phyloP scores from a whole-genome alignment of 169 alveolate genomes.

The Miamiensis avidus region DNA sequence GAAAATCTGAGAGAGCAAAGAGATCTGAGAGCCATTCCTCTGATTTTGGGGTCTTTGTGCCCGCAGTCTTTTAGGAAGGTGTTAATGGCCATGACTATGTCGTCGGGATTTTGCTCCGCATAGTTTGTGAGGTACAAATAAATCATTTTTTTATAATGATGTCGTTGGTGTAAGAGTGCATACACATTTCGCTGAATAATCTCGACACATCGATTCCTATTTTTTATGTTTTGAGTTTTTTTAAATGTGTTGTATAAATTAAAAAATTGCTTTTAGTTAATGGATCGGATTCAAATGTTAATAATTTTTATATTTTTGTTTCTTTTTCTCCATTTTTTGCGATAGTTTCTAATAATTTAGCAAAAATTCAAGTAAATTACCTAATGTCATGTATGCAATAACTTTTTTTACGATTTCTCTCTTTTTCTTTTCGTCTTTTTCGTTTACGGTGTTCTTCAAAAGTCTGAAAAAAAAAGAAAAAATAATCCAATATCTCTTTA shows the following conservation, averaged over 20 bases:
- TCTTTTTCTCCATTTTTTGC: too few relatives aligned
- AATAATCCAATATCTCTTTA: too few relatives aligned
- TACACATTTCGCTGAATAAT: slow-evolving; percentile 96
- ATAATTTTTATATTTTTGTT: neutral
- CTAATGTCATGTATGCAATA: slow-evolving; percentile 89
- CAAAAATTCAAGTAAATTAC: too few relatives aligned
- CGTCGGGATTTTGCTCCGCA: slow-evolving; percentile 94
- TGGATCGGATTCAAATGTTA: slow-evolving; percentile 62
- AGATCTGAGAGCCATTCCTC: slow-evolving; percentile 97
- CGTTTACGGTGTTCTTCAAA: slow-evolving; percentile 78
- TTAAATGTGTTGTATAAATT: too few relatives aligned
- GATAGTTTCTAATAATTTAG: too few relatives aligned
- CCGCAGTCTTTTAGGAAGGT: slow-evolving; percentile 96
- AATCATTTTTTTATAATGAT: slow-evolving; percentile 98
- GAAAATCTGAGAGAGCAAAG: slow-evolving; percentile 94
- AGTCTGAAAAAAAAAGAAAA: slow-evolving; percentile 27
- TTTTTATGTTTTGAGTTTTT: slow-evolving; percentile 49
- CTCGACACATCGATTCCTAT: slow-evolving; percentile 97
- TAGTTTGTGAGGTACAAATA: slow-evolving; percentile 95
- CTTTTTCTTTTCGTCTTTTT: slow-evolving; percentile 82
- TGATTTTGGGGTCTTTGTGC: slow-evolving; percentile 95
- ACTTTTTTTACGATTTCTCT: slow-evolving; percentile 93
- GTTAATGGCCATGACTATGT: slow-evolving; percentile 97
- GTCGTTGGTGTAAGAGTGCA: slow-evolving; percentile 96
- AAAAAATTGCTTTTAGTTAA: slow-evolving; percentile 41